Base-by-base conservation (phyloP, 805 yeast genomes). In the Spathaspora boniae region DNA sequence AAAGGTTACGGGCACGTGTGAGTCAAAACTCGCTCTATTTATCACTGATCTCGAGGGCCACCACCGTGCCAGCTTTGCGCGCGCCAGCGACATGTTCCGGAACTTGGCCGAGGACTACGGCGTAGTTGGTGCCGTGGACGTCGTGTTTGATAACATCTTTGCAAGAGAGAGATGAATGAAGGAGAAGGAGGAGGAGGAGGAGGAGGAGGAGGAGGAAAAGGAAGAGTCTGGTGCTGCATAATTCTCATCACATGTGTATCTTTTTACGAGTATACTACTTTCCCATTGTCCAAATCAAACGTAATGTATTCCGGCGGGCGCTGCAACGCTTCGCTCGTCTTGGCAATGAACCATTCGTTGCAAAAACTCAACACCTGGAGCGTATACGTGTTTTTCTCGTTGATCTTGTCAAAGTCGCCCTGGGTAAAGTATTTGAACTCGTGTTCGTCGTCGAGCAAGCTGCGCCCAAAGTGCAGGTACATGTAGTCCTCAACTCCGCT, bases 401-500 rank as follows among this genome's bases (percentile, higher is more conserved):
- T 60, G 27, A 48, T 47, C 17, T 44, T 41, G 39, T 65, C 56
- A 41, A 46, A 66, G 38, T 65, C 68, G 32, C 62, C 61, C 3
- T 50, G 37, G 2, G 70, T 61, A 24, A 55, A 45, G 38, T 48
- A 55, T 11, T 54, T 56, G 25, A 48, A 55, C 11, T 56, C 65
- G 4, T 40, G 42, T 5, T 37, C 37, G 12, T 16, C 20, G 15
- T 30, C 39, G 12, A 12, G 14, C 16, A 43, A 35, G 3, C 44
- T 37, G 22, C 55, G 57, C 4, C 71, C 71, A 34, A 53, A 51
- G 34, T 56, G 58, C 38, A 51, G 56, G 44, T 65, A 64, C 22
- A 61, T 30, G 36, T 54, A 53, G n/a, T 50, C 46, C 42, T 67
- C 72, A 16, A 65, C 46, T 7, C 70, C 69, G 35, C 53, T 49